Conservation (phyloP, 306 rosid genomes). For the Rubus idaeus region DNA sequence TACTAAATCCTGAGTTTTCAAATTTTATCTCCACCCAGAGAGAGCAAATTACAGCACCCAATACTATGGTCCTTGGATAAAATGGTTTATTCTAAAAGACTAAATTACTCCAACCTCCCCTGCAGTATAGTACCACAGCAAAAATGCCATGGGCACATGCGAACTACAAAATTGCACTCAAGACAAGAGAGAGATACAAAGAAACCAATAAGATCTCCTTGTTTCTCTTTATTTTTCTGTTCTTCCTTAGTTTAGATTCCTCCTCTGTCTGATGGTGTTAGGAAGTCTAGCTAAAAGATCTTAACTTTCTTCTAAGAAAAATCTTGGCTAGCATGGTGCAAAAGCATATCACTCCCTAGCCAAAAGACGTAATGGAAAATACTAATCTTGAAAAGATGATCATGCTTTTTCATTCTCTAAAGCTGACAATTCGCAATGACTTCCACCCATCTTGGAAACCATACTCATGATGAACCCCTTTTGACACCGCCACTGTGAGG, state of each 20-base stretch:
- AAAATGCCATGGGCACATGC: neutral
- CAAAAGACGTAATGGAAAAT: constrained; percentile 3
- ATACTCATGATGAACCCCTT: neutral
- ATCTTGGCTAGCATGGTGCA: neutral
- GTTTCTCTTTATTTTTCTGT: neutral
- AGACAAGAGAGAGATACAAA: neutral
- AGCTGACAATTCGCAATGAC: neutral
- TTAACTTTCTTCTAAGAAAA: neutral
- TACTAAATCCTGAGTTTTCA: neutral
- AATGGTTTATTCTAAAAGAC: neutral
- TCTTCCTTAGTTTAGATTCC: neutral
- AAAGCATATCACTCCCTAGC: neutral
- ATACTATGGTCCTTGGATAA: neutral
- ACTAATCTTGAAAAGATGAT: neutral
- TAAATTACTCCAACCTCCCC: neutral
- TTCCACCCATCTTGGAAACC: neutral
- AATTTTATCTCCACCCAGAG: neutral
- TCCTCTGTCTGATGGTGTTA: neutral
- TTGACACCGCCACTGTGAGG: neutral
- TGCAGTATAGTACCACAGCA: neutral
- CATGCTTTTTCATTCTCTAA: neutral
- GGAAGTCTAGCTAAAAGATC: neutral
- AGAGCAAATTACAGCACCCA: neutral
- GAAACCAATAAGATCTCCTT: neutral
- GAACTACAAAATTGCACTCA: neutral